Base-by-base conservation (phyloP, 495 filamentous ascomycete species). In the Astrocystis sublimbata region DNA sequence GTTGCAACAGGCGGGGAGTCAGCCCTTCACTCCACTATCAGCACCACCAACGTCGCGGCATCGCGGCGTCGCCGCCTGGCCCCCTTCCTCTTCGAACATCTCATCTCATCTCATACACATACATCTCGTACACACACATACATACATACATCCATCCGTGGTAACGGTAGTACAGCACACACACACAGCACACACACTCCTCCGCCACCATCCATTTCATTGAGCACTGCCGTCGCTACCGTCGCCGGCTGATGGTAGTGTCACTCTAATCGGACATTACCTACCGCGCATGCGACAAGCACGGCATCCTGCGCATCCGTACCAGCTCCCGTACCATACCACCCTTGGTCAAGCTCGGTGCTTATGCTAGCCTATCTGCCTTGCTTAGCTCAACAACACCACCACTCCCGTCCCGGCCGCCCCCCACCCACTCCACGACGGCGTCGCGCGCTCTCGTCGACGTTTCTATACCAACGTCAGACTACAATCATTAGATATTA, bases 211-310 rank as follows among this genome's bases (percentile, higher is more conserved):
- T 30, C 28, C 30, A 23, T 17, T 10, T 21, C 42, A 45, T 23
- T 15, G n/a, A 23, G 17, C 49, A 35, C 30, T 13, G 5, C 7
- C 26, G 28, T 30, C 42, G 46, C 24, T 49, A 9, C 21, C 12
- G 3, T 46, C 4, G 13, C 1, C 35, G 30, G 30, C 35, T 52
- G n/a, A n/a, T n/a, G n/a, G n/a, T n/a, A n/a, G n/a, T n/a, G n/a
- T n/a, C n/a, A n/a, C n/a, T n/a, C n/a, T 17, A 52, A 52, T 52
- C 23, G 49, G 49, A 13, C 28, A 52, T 49, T 49, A 31, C n/a
- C n/a, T n/a, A n/a, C n/a, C n/a, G 13, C 6, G 33, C 33, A 36
- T 6, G 6, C 47, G 28, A 52, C 9, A 35, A 52, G 28, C 30
- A 52, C n/a, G 17, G 47, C 6, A 12, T 21, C n/a, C 30, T 28